phyloP scores from a whole-genome alignment of 164 flowering plant species.

The Cinnamomum micranthum region DNA sequence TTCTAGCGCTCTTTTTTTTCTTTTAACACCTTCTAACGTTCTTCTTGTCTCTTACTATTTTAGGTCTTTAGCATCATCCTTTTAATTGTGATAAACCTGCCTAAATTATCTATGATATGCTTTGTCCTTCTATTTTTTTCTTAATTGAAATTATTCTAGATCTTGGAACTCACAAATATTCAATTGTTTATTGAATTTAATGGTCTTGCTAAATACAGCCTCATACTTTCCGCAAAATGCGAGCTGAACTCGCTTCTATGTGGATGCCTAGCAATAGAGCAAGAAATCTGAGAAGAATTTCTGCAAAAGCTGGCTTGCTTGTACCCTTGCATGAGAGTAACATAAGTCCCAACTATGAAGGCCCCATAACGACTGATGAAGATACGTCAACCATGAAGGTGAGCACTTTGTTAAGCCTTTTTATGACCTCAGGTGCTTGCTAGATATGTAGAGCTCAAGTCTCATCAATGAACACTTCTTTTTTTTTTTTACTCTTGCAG shows the following conservation, averaged over 20 bases:
- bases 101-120: too few species aligned
- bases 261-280: conserved; percentile 54
- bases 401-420: conserved; percentile 1
- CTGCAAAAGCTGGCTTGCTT: conserved; percentile 28
- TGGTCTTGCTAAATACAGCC: conserved; percentile 48
- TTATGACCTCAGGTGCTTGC: neutral
- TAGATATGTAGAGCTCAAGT: neutral
- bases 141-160: too few species aligned
- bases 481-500: neutral
- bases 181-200: neutral
- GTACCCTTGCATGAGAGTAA: conserved; percentile 24
- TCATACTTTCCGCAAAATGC: conserved; percentile 55
- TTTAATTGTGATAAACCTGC: too few species aligned
- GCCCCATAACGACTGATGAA: conserved; percentile 24
- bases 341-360: conserved; percentile 21
- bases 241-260: conserved; percentile 85
- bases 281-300: conserved; percentile 46
- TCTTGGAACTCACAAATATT: neutral
- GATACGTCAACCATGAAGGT: conserved; percentile 59
- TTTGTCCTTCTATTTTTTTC: too few species aligned
- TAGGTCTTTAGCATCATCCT: too few species aligned
- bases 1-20: neutral
- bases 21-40: neutral
- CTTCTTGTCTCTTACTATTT: too few species aligned
- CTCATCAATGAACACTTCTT: neutral